phyloP scores from a whole-genome alignment of 2,329 filamentous ascomycete genomes.

The Aspergillus pseudoviridinutans region DNA sequence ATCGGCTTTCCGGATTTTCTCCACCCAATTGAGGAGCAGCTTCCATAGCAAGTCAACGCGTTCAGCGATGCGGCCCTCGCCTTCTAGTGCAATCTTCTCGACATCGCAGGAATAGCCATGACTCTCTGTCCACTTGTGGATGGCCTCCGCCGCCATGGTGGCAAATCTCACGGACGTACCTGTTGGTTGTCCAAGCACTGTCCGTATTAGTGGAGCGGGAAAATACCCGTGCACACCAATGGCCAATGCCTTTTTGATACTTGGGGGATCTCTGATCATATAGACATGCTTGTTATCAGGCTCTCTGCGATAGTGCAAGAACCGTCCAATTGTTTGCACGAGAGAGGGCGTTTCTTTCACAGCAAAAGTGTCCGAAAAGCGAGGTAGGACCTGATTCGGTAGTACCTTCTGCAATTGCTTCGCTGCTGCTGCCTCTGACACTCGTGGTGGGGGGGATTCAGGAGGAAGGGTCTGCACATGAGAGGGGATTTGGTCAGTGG shows the following conservation, averaged over 20 bases:
- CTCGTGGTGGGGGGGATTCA: conserved; percentile 17
- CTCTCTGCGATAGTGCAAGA: conserved; percentile 51
- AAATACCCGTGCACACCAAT: conserved; percentile 96
- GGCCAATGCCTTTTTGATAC: conserved; percentile 78
- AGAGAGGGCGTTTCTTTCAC: conserved; percentile 56
- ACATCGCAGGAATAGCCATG: conserved; percentile 76
- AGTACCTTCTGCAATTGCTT: conserved; percentile 33
- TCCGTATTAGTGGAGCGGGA: conserved; percentile 79
- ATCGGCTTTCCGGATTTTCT: conserved; percentile 81
- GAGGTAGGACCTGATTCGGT: conserved; percentile 48
- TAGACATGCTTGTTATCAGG: conserved; percentile 66
- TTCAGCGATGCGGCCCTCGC: conserved; percentile 86
- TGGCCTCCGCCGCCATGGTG: conserved; percentile 77
- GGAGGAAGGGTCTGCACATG: conserved; percentile 14
- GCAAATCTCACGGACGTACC: conserved; percentile 94
- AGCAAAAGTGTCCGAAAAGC: conserved; percentile 45
- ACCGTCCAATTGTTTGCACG: conserved; percentile 51
- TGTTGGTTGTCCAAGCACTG: conserved; percentile 88
- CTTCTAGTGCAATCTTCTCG: conserved; percentile 90
- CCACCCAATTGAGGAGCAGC: conserved; percentile 88
- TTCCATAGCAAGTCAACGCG: conserved; percentile 93
- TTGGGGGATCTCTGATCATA: conserved; percentile 63
- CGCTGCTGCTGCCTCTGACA: conserved; percentile 32
- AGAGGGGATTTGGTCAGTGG: conserved; percentile 20
- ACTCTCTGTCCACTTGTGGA: conserved; percentile 73